Conservation (phyloP, 192 early-diverging fungal species). For the Gonapodya sp. region DNA sequence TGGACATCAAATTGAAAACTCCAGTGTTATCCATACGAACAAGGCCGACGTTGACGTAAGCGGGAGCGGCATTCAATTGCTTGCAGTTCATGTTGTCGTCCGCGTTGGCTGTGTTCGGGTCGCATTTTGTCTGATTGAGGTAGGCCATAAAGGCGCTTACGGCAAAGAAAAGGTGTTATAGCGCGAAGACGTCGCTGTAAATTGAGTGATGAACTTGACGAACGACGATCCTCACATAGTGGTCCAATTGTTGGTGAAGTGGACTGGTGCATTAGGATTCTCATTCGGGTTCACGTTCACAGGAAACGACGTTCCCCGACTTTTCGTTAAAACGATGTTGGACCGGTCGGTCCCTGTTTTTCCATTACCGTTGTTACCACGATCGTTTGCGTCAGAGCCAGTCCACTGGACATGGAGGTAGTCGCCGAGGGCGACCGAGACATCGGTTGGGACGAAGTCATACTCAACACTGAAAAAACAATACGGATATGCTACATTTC, state of each 20-base stretch:
- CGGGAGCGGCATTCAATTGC: slow-evolving; percentile 21
- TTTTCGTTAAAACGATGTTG: slow-evolving; percentile 21
- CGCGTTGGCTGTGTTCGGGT: slow-evolving; percentile 13
- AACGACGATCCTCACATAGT: slow-evolving; percentile 11
- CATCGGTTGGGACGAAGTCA: slow-evolving; percentile 25
- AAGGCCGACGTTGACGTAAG: slow-evolving; percentile 21
- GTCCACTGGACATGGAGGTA: slow-evolving; percentile 31
- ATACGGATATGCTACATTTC: neutral
- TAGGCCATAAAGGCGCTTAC: slow-evolving; percentile 16
- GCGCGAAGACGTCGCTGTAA: neutral
- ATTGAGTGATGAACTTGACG: neutral
- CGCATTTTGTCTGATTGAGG: slow-evolving; percentile 24
- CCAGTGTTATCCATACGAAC: slow-evolving; percentile 23
- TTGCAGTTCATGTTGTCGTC: slow-evolving; percentile 17
- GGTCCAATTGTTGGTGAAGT: slow-evolving; percentile 23
- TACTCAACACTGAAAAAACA: slow-evolving; percentile 23
- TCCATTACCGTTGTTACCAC: slow-evolving; percentile 25
- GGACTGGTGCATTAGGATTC: slow-evolving; percentile 12
- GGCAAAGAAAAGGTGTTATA: neutral
- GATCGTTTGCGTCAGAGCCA: slow-evolving; percentile 27
- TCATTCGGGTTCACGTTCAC: slow-evolving; percentile 19
- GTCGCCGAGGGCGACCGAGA: slow-evolving; percentile 18
- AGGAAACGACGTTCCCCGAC: slow-evolving; percentile 21
- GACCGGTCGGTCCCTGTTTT: slow-evolving; percentile 24
- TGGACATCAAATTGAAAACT: slow-evolving; percentile 17